Evolutionary conservation across 129 eudicot species (phyloP).

Genomic region (Helianthus tuberosus): DNA sequence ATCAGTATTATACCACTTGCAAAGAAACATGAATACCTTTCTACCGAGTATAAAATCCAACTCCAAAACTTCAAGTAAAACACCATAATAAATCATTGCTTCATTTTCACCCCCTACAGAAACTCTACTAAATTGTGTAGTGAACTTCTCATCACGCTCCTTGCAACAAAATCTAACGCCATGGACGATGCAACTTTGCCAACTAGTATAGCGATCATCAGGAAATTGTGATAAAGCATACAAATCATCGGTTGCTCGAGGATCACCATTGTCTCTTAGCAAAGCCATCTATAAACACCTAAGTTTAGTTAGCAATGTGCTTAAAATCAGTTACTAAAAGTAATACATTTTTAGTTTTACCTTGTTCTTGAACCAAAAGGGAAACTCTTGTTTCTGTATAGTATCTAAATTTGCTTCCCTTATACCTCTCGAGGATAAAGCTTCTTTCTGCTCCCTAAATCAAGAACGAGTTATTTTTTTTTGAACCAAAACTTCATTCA

Average conservation of each 20-base stretch:
- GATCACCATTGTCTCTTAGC: background rate
- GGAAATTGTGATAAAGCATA: conserved; percentile 10
- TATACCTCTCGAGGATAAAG: no score
- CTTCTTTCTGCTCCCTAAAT: background rate
- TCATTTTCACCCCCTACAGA: conserved; percentile 2
- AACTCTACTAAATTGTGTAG: conserved; percentile 15
- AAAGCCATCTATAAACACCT: conserved; percentile 6
- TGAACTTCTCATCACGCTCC: conserved; percentile 6
- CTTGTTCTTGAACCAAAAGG: background rate
- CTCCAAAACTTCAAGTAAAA: conserved; percentile 7
- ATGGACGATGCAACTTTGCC: conserved; percentile 9
- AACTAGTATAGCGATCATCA: conserved; percentile 7
- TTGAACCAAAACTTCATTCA: no score
- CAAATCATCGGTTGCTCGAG: conserved; percentile 8
- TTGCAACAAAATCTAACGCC: conserved; percentile 17
- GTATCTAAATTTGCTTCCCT: background rate
- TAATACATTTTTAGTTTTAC: background rate
- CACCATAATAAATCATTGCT: conserved; percentile 9
- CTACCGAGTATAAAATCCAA: conserved; percentile 14
- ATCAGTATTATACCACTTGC: conserved; percentile 16
- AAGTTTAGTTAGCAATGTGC: background rate
- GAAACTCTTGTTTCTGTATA: conserved; percentile 1
- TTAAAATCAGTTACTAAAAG: conserved; percentile 2
- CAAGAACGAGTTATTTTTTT: background rate
- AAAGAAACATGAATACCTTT: conserved; percentile 1